phyloP scores from a whole-genome alignment of 202 grass and related monocot genomes.

The Musa balbisiana region DNA sequence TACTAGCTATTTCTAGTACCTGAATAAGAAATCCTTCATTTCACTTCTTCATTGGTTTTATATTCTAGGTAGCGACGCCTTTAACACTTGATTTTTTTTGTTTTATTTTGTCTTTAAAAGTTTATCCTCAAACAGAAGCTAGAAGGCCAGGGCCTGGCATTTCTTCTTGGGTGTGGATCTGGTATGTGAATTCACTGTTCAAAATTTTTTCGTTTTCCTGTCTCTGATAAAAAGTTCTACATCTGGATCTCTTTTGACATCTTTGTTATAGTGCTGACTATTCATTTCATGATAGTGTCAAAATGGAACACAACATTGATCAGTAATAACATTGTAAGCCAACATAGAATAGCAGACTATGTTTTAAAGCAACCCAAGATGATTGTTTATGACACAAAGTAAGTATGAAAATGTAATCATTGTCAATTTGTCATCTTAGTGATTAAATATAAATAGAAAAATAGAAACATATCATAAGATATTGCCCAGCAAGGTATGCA shows the following conservation, averaged over 20 bases:
- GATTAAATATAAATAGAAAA: background rate
- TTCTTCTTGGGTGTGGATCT: constrained; percentile 78
- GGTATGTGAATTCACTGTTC: constrained; percentile 27
- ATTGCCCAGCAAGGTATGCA: no score
- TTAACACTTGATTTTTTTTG: background rate
- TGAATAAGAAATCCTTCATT: background rate
- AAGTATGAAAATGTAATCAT: background rate
- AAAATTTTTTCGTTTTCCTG: background rate
- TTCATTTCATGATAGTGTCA: background rate
- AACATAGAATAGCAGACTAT: no score
- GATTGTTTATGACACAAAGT: background rate
- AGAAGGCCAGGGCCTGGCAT: constrained; percentile 83
- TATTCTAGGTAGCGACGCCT: background rate
- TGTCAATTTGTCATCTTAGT: background rate
- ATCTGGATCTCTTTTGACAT: background rate
- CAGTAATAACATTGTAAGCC: background rate
- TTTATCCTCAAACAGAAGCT: constrained; percentile 92
- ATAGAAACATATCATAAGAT: background rate
- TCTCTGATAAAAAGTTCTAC: background rate
- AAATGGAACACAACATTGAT: background rate
- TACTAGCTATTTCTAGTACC: background rate
- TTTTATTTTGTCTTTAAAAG: constrained; percentile 25
- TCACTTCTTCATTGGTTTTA: background rate
- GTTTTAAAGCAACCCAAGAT: background rate
- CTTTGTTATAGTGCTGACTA: background rate